Evolutionary conservation across 2,329 filamentous ascomycete species (phyloP).

Genomic region (Colletotrichum euphorbiae): DNA sequence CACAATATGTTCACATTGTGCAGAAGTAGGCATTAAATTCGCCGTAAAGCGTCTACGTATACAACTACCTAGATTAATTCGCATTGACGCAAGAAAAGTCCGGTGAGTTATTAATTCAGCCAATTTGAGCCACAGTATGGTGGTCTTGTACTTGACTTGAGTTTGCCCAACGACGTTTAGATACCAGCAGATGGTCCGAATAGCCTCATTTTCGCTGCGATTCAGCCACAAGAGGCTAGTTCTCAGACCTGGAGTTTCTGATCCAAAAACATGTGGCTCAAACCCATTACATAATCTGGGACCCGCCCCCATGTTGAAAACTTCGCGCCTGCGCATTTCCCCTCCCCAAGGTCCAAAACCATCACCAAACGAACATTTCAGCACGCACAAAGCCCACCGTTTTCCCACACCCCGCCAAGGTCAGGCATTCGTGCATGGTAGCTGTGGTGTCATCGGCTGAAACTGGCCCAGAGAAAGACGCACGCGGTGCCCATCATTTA

Average conservation of each 20-base stretch:
- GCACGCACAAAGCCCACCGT: slow-evolving; percentile 40
- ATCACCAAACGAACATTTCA: slow-evolving; percentile 45
- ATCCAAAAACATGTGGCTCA: not conserved
- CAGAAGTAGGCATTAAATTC: no score
- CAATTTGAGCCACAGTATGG: no score
- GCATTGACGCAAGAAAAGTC: no score
- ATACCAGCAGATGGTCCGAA: no score
- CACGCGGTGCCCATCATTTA: not conserved
- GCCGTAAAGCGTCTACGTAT: no score
- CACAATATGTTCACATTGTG: no score
- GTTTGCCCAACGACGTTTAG: no score
- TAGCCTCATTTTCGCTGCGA: no score
- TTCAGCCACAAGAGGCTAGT: slow-evolving; percentile 9
- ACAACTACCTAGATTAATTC: no score
- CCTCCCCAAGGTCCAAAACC: slow-evolving; percentile 43
- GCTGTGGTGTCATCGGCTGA: slow-evolving; percentile 38
- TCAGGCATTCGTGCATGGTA: slow-evolving; percentile 40
- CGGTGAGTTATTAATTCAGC: no score
- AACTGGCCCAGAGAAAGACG: slow-evolving; percentile 20
- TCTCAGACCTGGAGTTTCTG: not conserved
- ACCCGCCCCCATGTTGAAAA: slow-evolving; percentile 40
- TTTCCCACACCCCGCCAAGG: slow-evolving; percentile 32
- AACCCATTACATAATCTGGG: not conserved
- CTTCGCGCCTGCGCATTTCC: slow-evolving; percentile 45
- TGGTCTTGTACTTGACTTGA: no score